Percentiles rank a stretch among this genome's conserved stretches.
Conservation (phyloP, 257 asterid species). For the Solanum pimpinellifolium region DNA sequence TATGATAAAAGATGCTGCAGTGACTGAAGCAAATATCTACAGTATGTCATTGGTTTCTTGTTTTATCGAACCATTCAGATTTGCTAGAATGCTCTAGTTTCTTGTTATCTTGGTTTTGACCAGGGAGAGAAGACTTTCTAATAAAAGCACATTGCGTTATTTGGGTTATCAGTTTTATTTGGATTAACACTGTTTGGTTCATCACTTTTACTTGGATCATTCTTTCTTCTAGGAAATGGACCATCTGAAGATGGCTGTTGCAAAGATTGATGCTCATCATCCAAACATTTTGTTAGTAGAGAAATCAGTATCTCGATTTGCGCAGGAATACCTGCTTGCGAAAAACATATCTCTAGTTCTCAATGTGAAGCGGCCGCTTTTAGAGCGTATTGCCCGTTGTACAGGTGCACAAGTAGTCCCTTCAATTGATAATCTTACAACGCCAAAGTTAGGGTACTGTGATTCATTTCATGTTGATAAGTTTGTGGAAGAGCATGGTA, state of each 20-base stretch:
- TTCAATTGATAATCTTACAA: conserved; percentile 70
- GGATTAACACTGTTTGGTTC: not conserved
- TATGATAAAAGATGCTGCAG: not conserved
- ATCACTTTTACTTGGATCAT: not conserved
- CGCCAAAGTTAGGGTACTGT: conserved; percentile 74
- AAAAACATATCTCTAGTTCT: conserved; percentile 85
- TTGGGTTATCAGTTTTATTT: not conserved
- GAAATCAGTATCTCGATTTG: conserved; percentile 91
- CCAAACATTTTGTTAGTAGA: conserved; percentile 93
- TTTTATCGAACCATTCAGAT: not conserved
- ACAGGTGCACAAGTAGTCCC: conserved; percentile 87
- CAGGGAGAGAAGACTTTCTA: not conserved
- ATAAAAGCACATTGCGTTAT: not conserved
- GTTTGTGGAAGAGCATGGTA: conserved; percentile 61
- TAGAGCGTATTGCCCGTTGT: conserved; percentile 93
- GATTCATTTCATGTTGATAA: conserved; percentile 72
- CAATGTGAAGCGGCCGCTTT: conserved; percentile 71
- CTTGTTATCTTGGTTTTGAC: not conserved
- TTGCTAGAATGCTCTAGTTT: not conserved
- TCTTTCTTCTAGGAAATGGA: conserved; percentile 71
- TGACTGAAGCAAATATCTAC: not conserved
- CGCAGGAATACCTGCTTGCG: conserved; percentile 90
- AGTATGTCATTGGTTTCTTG: not conserved
- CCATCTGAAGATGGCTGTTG: conserved; percentile 98
- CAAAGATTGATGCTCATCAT: conserved; percentile 74